Percentiles rank a stretch among this genome's conserved stretches.
Evolutionary conservation across 768 basidiomycete species (phyloP).

Genomic region (Hirschioporus abietinus): DNA sequence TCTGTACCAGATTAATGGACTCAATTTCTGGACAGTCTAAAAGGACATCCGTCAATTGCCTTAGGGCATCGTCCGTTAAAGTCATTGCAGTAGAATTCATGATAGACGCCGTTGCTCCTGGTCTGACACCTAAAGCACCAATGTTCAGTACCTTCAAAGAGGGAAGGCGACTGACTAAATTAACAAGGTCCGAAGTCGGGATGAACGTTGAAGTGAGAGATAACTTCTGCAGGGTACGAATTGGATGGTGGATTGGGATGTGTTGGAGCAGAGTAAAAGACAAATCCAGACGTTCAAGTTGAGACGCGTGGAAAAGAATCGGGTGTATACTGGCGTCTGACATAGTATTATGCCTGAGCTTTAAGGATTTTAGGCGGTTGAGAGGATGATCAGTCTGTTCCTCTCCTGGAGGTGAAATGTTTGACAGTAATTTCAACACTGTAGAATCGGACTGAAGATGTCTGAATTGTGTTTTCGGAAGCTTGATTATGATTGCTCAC

Average conservation of each 20-base stretch:
- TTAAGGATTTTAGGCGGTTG: constrained; percentile 43
- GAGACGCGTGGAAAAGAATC: constrained; percentile 42
- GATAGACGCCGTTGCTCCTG: constrained; percentile 38
- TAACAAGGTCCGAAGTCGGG: constrained; percentile 34
- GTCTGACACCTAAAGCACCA: constrained; percentile 51
- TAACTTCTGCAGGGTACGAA: constrained; percentile 47
- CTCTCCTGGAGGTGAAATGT: constrained; percentile 13
- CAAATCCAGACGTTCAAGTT: constrained; percentile 50
- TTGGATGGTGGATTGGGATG: constrained; percentile 16
- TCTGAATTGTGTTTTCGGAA: not conserved
- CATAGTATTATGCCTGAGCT: constrained; percentile 50
- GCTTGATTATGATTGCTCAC: constrained; percentile 27
- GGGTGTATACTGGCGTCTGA: constrained; percentile 42
- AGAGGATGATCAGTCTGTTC: constrained; percentile 27
- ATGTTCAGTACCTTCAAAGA: constrained; percentile 45
- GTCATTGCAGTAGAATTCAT: constrained; percentile 47
- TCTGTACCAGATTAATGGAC: constrained; percentile 56
- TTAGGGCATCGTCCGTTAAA: constrained; percentile 46
- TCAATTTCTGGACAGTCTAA: constrained; percentile 35
- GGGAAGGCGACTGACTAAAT: constrained; percentile 32
- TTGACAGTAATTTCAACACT: constrained; percentile 38
- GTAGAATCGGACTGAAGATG: constrained; percentile 50
- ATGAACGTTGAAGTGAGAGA: constrained; percentile 53
- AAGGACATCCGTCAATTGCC: constrained; percentile 37
- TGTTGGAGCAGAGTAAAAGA: constrained; percentile 57